Conservation (phyloP, 2,329 filamentous ascomycete species). For the Penicillium hesseltinei region DNA sequence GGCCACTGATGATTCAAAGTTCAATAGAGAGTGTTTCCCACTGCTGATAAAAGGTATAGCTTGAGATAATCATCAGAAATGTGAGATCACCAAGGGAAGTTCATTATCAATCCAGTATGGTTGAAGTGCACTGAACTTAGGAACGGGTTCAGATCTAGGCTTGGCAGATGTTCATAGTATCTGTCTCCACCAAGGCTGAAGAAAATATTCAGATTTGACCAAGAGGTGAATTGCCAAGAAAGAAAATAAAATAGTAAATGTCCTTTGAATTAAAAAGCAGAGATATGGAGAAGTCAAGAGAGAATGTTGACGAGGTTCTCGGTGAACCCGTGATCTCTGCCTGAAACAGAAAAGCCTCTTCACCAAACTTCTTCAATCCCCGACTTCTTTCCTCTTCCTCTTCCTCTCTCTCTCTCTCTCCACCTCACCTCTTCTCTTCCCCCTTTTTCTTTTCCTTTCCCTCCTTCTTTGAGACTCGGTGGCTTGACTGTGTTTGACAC, state of each 20-base stretch:
- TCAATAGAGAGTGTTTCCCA: not conserved
- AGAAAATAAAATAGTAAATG: not conserved
- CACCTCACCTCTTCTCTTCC: slow-evolving; percentile 15
- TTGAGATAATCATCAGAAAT: slow-evolving; percentile 3
- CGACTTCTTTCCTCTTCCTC: slow-evolving; percentile 19
- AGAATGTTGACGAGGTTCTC: slow-evolving; percentile 16
- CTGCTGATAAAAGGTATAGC: not conserved
- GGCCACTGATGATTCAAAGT: not conserved
- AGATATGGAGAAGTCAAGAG: slow-evolving; percentile 2
- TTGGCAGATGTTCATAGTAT: slow-evolving; percentile 23
- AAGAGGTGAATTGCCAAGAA: not conserved
- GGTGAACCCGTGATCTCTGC: slow-evolving; percentile 27
- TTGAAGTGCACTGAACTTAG: slow-evolving; percentile 13
- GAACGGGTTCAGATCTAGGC: slow-evolving; percentile 20
- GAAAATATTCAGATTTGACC: slow-evolving; percentile 6
- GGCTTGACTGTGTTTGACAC: slow-evolving; percentile 47
- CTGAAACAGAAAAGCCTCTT: slow-evolving; percentile 27
- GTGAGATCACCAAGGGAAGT: slow-evolving; percentile 11
- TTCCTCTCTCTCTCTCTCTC: slow-evolving; percentile 16
- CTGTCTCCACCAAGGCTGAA: slow-evolving; percentile 18
- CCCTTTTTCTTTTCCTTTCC: slow-evolving; percentile 24
- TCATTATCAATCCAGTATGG: slow-evolving; percentile 22
- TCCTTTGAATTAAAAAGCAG: not conserved
- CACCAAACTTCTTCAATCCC: slow-evolving; percentile 20
- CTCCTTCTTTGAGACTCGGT: slow-evolving; percentile 25